These are phyloP conservation scores for Ammopiptanthus mongolicus DNA, from an alignment of 306 rosid species.

Conservation along the genomic window DNA sequence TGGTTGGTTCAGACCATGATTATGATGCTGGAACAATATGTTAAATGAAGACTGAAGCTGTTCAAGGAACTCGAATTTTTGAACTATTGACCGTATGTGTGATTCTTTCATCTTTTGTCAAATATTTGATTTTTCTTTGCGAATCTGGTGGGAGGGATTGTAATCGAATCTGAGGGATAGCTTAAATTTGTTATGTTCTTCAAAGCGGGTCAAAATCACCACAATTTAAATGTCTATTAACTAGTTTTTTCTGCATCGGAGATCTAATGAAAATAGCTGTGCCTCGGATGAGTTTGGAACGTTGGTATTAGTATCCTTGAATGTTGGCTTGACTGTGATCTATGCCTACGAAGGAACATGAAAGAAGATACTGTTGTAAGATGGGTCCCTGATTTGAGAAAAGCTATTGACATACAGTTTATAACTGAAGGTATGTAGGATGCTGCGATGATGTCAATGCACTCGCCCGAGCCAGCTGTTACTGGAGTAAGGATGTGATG, in stretches of 20 bases:
- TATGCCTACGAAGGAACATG: no score
- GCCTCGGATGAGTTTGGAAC: background rate
- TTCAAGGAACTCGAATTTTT: slow-evolving; percentile 5
- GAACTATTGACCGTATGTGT: slow-evolving; percentile 19
- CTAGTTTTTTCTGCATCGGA: background rate
- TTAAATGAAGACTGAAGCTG: slow-evolving; percentile 4
- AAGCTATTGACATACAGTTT: background rate
- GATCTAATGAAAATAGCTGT: background rate
- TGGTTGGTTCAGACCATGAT: slow-evolving; percentile 11
- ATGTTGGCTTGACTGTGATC: background rate
- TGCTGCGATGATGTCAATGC: background rate
- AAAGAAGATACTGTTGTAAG: background rate
- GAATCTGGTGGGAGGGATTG: background rate
- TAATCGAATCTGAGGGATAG: background rate
- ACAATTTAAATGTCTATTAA: no score
- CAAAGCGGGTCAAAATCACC: background rate
- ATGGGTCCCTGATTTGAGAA: background rate
- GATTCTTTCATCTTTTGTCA: background rate
- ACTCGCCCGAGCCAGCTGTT: background rate
- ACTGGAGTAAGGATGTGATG: background rate
- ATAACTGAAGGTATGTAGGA: background rate
- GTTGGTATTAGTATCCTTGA: background rate
- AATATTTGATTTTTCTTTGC: background rate
- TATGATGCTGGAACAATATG: slow-evolving; percentile 20
- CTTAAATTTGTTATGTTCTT: background rate